Percentiles rank a stretch among this genome's conserved stretches.
Conservation (phyloP, 805 yeast species). For the Kazachstania bromeliacearum region DNA sequence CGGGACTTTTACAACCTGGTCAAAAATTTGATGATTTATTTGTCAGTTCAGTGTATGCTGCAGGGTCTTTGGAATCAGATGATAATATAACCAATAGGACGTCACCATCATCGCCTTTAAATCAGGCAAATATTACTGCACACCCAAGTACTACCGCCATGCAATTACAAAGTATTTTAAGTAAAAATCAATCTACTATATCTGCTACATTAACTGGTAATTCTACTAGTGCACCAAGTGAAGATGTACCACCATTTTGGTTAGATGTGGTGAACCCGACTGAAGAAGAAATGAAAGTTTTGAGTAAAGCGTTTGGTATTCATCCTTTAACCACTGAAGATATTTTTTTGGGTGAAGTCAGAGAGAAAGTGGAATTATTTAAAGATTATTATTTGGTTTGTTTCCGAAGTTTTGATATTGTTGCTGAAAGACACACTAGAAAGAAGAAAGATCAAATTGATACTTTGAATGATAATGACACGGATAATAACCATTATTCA, state of each 20-base stretch:
- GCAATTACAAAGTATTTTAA: conserved; percentile 2
- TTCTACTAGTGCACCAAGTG: conserved; percentile 6
- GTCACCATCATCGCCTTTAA: conserved; percentile 3
- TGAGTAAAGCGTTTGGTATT: conserved; percentile 84
- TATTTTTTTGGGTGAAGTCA: conserved; percentile 82
- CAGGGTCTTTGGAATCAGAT: conserved; percentile 1
- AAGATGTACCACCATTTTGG: conserved; percentile 72
- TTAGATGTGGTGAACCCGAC: conserved; percentile 86
- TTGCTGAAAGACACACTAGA: conserved; percentile 55
- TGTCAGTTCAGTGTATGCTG: conserved; percentile 34
- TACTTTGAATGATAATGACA: background rate
- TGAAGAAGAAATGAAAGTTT: conserved; percentile 91
- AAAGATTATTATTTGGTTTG: conserved; percentile 86
- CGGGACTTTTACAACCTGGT: conserved; percentile 63
- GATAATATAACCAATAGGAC: background rate
- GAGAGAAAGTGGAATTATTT: conserved; percentile 92
- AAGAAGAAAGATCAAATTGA: conserved; percentile 36
- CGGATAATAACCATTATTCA: conserved; percentile 4
- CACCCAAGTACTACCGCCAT: background rate
- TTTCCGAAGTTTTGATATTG: conserved; percentile 75
- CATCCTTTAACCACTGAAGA: conserved; percentile 97
- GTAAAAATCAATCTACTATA: conserved; percentile 9
- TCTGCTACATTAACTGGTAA: conserved; percentile 3
- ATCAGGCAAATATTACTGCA: no score
- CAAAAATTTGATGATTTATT: conserved; percentile 56